Conservation (phyloP, 805 yeast species). For the Starmerella etchellsii region DNA sequence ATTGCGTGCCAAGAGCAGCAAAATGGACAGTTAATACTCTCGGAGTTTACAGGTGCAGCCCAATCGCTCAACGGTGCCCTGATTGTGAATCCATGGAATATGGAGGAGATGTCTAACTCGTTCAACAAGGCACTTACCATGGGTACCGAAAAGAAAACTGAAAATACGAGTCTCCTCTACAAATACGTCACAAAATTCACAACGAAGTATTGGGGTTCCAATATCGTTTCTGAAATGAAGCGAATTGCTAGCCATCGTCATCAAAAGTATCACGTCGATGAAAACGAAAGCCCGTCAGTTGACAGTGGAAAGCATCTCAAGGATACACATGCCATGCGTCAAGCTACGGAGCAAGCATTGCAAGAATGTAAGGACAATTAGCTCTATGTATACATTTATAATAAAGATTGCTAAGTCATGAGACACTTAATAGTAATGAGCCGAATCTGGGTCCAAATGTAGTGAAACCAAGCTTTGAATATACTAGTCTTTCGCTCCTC, state of each 20-base stretch:
- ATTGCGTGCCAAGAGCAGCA: slow-evolving; percentile 85
- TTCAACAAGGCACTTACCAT: slow-evolving; percentile 76
- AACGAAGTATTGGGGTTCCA: slow-evolving; percentile 94
- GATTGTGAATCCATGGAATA: slow-evolving; percentile 96
- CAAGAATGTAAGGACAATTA: neutral
- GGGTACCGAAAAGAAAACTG: slow-evolving; percentile 63
- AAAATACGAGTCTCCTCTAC: slow-evolving; percentile 74
- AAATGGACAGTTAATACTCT: slow-evolving; percentile 74
- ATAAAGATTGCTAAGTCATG: neutral
- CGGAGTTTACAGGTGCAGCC: slow-evolving; percentile 99
- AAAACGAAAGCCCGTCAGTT: neutral
- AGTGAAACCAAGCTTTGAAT: slow-evolving; percentile 5
- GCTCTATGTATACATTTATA: neutral
- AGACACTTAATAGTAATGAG: neutral
- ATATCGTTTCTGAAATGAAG: slow-evolving; percentile 71
- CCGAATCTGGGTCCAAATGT: slow-evolving; percentile 3
- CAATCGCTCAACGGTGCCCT: slow-evolving; percentile 90
- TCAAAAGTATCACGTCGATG: neutral
- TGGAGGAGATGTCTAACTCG: slow-evolving; percentile 80
- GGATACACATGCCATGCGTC: slow-evolving; percentile 3
- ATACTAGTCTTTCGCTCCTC: slow-evolving; percentile 33
- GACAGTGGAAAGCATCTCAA: neutral
- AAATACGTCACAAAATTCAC: slow-evolving; percentile 85
- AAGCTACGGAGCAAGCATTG: slow-evolving; percentile 10
- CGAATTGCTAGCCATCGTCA: slow-evolving; percentile 20